phyloP scores from a whole-genome alignment of 306 rosid genomes.

The Comarum palustre region DNA sequence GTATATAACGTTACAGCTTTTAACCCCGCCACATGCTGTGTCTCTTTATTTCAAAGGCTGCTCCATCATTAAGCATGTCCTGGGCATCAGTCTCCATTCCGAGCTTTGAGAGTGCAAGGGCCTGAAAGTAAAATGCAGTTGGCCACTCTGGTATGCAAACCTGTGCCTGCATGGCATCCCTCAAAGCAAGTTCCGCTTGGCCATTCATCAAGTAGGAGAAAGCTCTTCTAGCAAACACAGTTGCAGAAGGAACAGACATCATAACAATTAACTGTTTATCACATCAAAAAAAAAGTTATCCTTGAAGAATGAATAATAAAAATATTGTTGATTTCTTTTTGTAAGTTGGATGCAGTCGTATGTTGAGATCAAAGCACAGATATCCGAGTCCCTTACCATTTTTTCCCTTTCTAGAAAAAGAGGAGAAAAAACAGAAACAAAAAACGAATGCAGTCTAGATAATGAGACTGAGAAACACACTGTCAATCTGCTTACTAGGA shows the following conservation, averaged over 20 bases:
- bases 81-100: constrained; percentile 98
- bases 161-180: constrained; percentile 96
- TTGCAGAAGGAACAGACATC: constrained; percentile 80
- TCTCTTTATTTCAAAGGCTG: constrained; percentile 71
- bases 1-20: neutral
- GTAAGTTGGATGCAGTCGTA: neutral
- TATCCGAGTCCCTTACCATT: neutral
- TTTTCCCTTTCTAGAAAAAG: neutral
- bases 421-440: neutral
- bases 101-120: constrained; percentile 86
- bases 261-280: constrained; percentile 60
- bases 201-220: constrained; percentile 80
- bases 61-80: constrained; percentile 94
- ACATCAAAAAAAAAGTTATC: constrained; percentile 7
- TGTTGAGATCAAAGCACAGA: neutral
- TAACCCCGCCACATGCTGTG: constrained; percentile 78
- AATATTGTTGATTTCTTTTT: neutral
- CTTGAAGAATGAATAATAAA: neutral
- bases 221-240: constrained; percentile 84
- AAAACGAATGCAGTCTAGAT: neutral
- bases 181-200: constrained; percentile 75
- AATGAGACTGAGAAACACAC: neutral
- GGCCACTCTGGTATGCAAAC: constrained; percentile 98
- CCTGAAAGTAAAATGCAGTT: constrained; percentile 88
- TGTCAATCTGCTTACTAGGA: neutral